Evolutionary conservation across 1,139 yeast genomes (phyloP), one percentile per base, ranked within the genome.

Genomic region (Suhomyces bokatorum): DNA sequence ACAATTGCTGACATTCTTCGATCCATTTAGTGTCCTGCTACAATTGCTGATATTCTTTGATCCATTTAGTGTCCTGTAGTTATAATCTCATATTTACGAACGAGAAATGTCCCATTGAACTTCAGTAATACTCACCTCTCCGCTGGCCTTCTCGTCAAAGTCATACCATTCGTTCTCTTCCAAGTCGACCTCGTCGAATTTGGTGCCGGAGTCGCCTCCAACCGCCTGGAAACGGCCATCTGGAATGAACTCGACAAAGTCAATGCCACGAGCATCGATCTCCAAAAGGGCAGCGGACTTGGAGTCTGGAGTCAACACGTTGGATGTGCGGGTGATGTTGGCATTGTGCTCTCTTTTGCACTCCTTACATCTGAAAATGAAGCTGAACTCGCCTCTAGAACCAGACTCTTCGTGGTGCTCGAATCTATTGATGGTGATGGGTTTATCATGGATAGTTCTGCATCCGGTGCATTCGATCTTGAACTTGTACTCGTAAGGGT

Each of bases 121-220:
- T 8, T 88, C 93, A 1, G 87, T 81, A 13, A 93, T 77, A 33
- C 95, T 82, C 17, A 90, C 97, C 63, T 93, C 97, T 24, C 73
- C 80, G 10, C 82, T 80, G 5, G 87, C 84, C 57, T 83, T 80
- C 48, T 93, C 98, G 60, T 93, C 98, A 61, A 91, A 95, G 58
- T 93, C 99, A 62, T 84, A 93, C 95, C 97, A 91, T 61, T 93
- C 98, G 37, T 79, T 81, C 34, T 89, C 97, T 35, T 75, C 78
- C 42, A 89, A 66, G 46, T 85, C 89, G n/a, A 89, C 77, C 16
- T 84, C 89, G 11, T 61, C 62, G 56, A 87, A 87, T 45, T 61
- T 65, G 2, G 87, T 73, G 9, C 66, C 63, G 3, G 80, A 65
- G 14, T 78, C 82, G 8, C 64, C 67, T 3, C 88, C 87, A 36